Evolutionary conservation across 345 rosid species (phyloP), one percentile per base, ranked within the genome.

Genomic region (Eucalyptus polybractea): DNA sequence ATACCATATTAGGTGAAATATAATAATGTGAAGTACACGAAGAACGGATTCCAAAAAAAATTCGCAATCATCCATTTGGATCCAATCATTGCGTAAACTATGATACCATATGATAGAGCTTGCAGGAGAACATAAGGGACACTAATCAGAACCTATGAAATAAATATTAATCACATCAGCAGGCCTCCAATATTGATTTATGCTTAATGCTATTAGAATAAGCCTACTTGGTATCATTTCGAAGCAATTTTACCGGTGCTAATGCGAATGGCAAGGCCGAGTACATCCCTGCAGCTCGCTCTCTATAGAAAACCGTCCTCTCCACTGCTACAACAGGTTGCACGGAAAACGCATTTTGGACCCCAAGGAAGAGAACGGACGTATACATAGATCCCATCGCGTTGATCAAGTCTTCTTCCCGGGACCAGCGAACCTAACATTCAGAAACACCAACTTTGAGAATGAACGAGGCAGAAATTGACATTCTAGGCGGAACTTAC

Each of bases 1-100:
- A 93, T 94, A 25, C 95, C 94, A 7, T 91, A 91, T 86, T 40
- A 92, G 88, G 94, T 91, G 92, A 93, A 94, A 92, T 92, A 94
- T 29, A 94, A 53, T 14, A 94, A 83, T 11, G 95, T 92, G 92
- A 94, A 89, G 91, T 87, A 92, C 92, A 93, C 90, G 91, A 91
- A 93, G 92, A 92, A 93, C 24, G 91, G 6, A 50, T 92, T 93
- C 94, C 94, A 93, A 50, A 94, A 90, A 91, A 93, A 93, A 89
- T 91, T 94, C 7, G 89, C 81, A 6, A 50, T 92, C 2, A 86
- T 90, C 94, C 93, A 91, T n/a, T 94, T 90, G 72, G 92, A 94
- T 42, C 92, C 93, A 15, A 93, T 92, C 94, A 93, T 93, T 2
- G 93, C 80, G 56, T 51, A 51, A 51, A 51, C 21, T 17, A 51